Evolutionary conservation across 2,329 filamentous ascomycete genomes (phyloP).

Genomic region (Paradendryphiella salina): DNA sequence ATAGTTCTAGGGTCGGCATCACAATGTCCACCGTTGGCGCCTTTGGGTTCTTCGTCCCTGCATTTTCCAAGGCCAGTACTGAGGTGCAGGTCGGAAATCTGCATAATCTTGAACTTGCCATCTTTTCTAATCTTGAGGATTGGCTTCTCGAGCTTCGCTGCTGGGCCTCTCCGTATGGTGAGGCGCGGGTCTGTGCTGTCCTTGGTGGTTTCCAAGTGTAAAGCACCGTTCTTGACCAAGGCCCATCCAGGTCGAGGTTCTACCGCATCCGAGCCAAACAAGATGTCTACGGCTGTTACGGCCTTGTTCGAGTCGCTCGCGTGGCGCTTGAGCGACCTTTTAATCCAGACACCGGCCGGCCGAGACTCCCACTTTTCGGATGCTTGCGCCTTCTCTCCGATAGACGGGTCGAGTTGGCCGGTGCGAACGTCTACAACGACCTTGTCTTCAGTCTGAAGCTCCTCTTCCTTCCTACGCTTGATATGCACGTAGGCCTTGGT

Average conservation of each 20-base stretch:
- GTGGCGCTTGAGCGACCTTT: conserved; percentile 70
- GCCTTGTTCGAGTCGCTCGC: conserved; percentile 74
- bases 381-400: conserved; percentile 58
- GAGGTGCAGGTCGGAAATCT: conserved; percentile 90
- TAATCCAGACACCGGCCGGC: conserved; percentile 78
- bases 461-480: conserved; percentile 82
- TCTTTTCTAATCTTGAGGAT: conserved; percentile 79
- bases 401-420: conserved; percentile 69
- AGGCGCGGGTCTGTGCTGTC: conserved; percentile 71
- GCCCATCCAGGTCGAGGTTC: conserved; percentile 87
- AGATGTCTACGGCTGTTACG: conserved; percentile 79
- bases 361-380: conserved; percentile 76
- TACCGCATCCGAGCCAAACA: conserved; percentile 88
- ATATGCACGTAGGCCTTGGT: conserved; percentile 80
- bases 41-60: conserved; percentile 79
- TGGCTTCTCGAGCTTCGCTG: conserved; percentile 67
- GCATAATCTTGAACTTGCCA: conserved; percentile 96
- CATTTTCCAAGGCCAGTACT: conserved; percentile 86
- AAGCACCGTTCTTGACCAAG: conserved; percentile 64
- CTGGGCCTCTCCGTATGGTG: conserved; percentile 74
- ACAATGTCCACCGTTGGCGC: conserved; percentile 73
- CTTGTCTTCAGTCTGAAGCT: conserved; percentile 72
- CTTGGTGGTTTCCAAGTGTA: conserved; percentile 68
- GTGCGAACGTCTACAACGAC: conserved; percentile 80
- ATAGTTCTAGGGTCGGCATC: conserved; percentile 90